Conservation (phyloP, 306 rosid genomes). For the Dalbergia cochinchinensis region DNA sequence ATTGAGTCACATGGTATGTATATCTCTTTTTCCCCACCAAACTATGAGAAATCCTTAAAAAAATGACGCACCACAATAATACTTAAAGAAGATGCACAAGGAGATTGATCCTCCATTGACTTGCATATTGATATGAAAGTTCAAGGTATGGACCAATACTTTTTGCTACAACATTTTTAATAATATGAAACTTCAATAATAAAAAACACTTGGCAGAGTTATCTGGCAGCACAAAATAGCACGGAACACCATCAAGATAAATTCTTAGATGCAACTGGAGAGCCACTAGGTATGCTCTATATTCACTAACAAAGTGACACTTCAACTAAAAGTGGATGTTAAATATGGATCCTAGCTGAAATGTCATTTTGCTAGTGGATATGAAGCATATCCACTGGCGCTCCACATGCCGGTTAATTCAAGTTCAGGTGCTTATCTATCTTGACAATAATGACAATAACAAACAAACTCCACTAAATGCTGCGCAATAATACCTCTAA, state of each 20-base stretch:
- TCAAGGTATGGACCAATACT: not conserved
- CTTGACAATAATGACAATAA: not conserved
- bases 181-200: not conserved
- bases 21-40: not conserved
- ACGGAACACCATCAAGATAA: not conserved
- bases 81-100: not conserved
- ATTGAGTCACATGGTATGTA: not conserved
- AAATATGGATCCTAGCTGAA: too few relatives aligned
- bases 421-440: not conserved
- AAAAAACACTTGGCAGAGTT: not conserved
- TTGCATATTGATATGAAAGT: not conserved
- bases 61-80: not conserved
- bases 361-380: too few relatives aligned
- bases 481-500: not conserved
- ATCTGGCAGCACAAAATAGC: not conserved
- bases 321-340: too few relatives aligned
- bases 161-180: conserved; percentile 19
- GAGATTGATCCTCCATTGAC: not conserved
- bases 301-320: too few relatives aligned
- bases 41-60: not conserved
- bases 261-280: too few relatives aligned
- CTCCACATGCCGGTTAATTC: not conserved
- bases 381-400: too few relatives aligned
- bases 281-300: too few relatives aligned
- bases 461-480: conserved; percentile 3